Conservation (phyloP, 1,284 basidiomycete genomes). For the Cystobasidiaceae sp. region DNA sequence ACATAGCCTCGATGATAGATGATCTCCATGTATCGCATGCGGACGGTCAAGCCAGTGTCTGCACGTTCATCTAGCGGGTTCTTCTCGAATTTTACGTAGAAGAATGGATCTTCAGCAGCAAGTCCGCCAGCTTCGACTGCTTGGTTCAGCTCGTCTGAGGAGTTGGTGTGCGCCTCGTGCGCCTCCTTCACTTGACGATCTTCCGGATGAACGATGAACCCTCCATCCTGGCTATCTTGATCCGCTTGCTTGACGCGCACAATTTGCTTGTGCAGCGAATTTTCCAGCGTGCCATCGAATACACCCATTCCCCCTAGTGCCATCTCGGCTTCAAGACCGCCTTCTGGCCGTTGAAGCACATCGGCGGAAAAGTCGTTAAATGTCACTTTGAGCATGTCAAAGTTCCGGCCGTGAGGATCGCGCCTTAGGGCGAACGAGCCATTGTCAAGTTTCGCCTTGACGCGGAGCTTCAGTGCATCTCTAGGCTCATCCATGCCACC, state of each 20-base stretch:
- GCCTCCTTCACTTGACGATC: not conserved
- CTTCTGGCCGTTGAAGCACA: conserved; percentile 75
- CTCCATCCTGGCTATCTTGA: conserved; percentile 1
- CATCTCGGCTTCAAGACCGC: conserved; percentile 75
- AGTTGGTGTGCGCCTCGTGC: conserved; percentile 30
- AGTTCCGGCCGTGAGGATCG: conserved; percentile 59
- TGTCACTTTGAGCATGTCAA: conserved; percentile 77
- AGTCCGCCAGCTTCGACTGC: conserved; percentile 41
- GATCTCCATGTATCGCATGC: conserved; percentile 95
- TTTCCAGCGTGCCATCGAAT: conserved; percentile 79
- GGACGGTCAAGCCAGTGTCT: conserved; percentile 81
- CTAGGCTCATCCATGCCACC: conserved; percentile 61
- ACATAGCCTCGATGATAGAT: conserved; percentile 94
- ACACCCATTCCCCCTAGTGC: conserved; percentile 85
- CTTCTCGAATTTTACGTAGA: conserved; percentile 85
- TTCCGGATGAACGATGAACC: conserved; percentile 32
- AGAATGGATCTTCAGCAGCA: conserved; percentile 67
- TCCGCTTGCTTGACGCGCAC: conserved; percentile 75
- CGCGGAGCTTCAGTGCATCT: conserved; percentile 74
- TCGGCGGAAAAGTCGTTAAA: conserved; percentile 86
- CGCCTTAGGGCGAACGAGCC: conserved; percentile 76
- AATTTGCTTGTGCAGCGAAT: conserved; percentile 83
- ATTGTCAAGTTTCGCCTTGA: conserved; percentile 72
- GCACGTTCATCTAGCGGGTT: conserved; percentile 90
- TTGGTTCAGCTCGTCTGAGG: conserved; percentile 44